Conservation (phyloP, 75 land plant species). For the Adiantum capillusveneris region DNA sequence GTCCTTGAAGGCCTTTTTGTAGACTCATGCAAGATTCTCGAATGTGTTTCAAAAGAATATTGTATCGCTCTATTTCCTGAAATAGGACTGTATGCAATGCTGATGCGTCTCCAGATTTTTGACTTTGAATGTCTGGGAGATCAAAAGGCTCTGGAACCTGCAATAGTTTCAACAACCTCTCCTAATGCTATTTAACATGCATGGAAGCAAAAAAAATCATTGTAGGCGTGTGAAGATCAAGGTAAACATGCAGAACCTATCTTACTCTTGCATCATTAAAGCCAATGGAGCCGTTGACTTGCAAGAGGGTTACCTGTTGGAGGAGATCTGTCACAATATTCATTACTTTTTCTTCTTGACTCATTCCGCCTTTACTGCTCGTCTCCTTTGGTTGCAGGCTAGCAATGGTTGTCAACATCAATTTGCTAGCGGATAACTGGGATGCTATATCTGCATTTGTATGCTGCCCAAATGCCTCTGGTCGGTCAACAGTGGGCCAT, state of each 20-base stretch:
- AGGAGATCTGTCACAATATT: constrained; percentile 18
- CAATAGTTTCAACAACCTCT: background rate
- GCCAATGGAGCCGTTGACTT: too few species aligned
- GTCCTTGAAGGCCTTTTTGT: constrained; percentile 25
- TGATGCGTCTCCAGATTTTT: constrained; percentile 22
- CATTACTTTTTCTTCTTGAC: constrained; percentile 19
- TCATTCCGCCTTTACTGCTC: constrained; percentile 11
- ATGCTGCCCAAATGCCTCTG: constrained; percentile 35
- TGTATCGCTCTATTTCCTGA: constrained; percentile 30
- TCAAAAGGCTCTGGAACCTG: constrained; percentile 25
- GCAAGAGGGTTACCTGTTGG: constrained; percentile 10
- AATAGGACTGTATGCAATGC: constrained; percentile 29
- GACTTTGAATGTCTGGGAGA: constrained; percentile 11
- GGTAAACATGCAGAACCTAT: too few species aligned
- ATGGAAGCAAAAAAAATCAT: too few species aligned
- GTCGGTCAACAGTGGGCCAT: constrained; percentile 17
- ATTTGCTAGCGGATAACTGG: constrained; percentile 18
- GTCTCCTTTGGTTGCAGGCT: constrained; percentile 12
- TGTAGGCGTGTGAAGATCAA: too few species aligned
- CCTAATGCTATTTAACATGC: too few species aligned
- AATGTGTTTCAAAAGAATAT: constrained; percentile 16
- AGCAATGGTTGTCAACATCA: constrained; percentile 18
- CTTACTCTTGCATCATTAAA: too few species aligned
- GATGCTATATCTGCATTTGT: constrained; percentile 29
- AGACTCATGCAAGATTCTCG: constrained; percentile 16